These are phyloP conservation scores for Moesziomyces globuligerus DNA, from an alignment of 1,284 basidiomycete genomes.

Conservation along the genomic window DNA sequence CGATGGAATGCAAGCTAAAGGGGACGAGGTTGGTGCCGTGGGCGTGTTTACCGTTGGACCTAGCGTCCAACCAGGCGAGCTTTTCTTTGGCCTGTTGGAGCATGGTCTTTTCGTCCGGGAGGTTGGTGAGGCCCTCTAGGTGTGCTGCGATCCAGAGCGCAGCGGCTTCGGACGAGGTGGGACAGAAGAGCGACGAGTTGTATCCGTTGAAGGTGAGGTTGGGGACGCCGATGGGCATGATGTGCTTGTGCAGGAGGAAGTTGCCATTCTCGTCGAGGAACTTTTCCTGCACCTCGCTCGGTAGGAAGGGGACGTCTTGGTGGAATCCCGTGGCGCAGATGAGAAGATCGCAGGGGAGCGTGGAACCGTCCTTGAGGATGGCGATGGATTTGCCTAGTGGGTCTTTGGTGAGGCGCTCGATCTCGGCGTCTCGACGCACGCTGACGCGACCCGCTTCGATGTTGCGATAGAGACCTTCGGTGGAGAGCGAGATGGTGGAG, in stretches of 20 bases:
- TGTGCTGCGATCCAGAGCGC: slow-evolving; percentile 58
- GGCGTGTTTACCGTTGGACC: slow-evolving; percentile 53
- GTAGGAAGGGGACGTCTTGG: slow-evolving; percentile 53
- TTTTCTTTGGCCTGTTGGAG: slow-evolving; percentile 29
- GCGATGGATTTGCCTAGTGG: slow-evolving; percentile 12
- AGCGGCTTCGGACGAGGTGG: slow-evolving; percentile 54
- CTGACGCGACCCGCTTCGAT: slow-evolving; percentile 26
- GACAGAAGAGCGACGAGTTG: slow-evolving; percentile 56
- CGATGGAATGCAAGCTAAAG: slow-evolving; percentile 58
- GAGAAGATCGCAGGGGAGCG: slow-evolving; percentile 43
- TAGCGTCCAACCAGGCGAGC: slow-evolving; percentile 53
- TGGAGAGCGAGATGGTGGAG: slow-evolving; percentile 53
- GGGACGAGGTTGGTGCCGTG: slow-evolving; percentile 57
- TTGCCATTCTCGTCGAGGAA: slow-evolving; percentile 53
- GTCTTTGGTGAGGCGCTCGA: slow-evolving; percentile 14
- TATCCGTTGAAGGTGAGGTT: slow-evolving; percentile 60
- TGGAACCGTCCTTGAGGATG: slow-evolving; percentile 31
- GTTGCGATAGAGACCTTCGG: slow-evolving; percentile 56
- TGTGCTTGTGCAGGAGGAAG: slow-evolving; percentile 54
- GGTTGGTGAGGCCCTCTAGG: slow-evolving; percentile 32
- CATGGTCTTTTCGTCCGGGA: slow-evolving; percentile 41
- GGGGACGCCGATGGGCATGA: slow-evolving; percentile 44
- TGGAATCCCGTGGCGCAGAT: slow-evolving; percentile 57
- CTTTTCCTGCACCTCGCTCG: slow-evolving; percentile 33
- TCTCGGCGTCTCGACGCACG: slow-evolving; percentile 37